Base-by-base conservation (phyloP, 2,329 filamentous ascomycete species). In the Myrmaecium sp. region DNA sequence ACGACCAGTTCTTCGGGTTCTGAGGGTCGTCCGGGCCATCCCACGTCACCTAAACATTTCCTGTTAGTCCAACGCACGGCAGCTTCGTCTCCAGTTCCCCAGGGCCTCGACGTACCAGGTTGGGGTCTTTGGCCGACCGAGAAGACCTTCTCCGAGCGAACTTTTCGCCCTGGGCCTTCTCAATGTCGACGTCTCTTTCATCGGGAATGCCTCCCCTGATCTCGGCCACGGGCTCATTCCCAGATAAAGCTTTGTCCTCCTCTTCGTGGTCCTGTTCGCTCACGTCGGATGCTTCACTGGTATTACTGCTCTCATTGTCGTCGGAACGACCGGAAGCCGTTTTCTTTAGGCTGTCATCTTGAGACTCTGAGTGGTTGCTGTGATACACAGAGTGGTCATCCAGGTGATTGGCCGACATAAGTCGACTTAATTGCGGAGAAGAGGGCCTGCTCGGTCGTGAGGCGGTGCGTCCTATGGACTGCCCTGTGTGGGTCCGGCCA, bases 1-100 rank as follows among this genome's bases (percentile, higher is more conserved):
- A 44, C 3, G 44, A 39, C 58, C 58, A 61, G 32, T 62, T 62
- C 31, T 58, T 54, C 3, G 58, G 58, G 30, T 61, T 60, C 17
- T 35, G 40, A 9, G 54, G 54, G 30, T 62, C 58, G 25, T 56
- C 44, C 4, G 54, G 52, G 2, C 54, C 51, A 30, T 59, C 55
- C 55, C 55, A 62, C 0, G 49, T 50, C 6, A 60, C 35, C 43
- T 46, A n/a, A n/a, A n/a, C n/a, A n/a, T n/a, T n/a, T n/a, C n/a
- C n/a, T n/a, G n/a, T 21, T 3, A 10, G 11, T 21, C 19, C 19
- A 10, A 10, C 3, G 19, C 3, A 9, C 19, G 11, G 19, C 19
- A 21, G 19, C 19, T 14, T 24, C 22, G 4, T 24, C 22, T 24
- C 3, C 3, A 24, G 3, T 8, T n/a, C n/a, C n/a, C n/a, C n/a